Evolutionary conservation across 371 early-diverging fungal genomes (phyloP).

Genomic region (Actinomucor elegans): DNA sequence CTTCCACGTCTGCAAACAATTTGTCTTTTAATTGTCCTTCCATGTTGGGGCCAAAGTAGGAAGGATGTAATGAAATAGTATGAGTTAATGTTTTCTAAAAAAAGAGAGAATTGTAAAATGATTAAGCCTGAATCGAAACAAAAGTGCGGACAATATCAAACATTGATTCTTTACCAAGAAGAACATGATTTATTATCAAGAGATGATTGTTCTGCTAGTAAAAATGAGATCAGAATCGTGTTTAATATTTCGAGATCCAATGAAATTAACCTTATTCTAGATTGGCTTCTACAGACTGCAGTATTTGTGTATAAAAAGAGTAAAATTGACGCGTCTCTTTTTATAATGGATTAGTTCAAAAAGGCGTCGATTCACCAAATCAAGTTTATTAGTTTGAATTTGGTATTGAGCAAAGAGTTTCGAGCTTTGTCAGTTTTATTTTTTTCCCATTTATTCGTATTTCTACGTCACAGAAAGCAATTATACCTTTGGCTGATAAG

Average conservation of each 20-base stretch:
- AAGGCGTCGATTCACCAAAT: too few species aligned
- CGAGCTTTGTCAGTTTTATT: too few species aligned
- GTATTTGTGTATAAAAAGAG: background rate
- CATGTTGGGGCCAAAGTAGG: constrained; percentile 87
- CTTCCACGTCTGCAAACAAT: constrained; percentile 92
- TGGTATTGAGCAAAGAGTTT: too few species aligned
- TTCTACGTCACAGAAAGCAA: too few species aligned
- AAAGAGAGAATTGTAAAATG: background rate
- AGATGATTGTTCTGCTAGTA: background rate
- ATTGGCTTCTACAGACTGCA: too few species aligned
- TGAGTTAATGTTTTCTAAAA: constrained; percentile 81
- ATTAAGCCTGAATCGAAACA: background rate
- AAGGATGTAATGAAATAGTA: constrained; percentile 91
- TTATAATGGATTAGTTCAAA: too few species aligned
- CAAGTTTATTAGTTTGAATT: too few species aligned
- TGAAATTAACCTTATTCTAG: too few species aligned
- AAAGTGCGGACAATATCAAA: background rate
- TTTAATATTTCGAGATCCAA: too few species aligned
- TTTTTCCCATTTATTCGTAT: too few species aligned
- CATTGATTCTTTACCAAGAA: constrained; percentile 15
- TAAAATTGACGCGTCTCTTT: too few species aligned
- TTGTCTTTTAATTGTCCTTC: constrained; percentile 74
- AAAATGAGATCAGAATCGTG: background rate
- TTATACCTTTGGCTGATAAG: too few species aligned
- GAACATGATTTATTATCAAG: constrained; percentile 8